phyloP scores from a whole-genome alignment of 192 early-diverging fungal species.

The Cetraspora pellucida region DNA sequence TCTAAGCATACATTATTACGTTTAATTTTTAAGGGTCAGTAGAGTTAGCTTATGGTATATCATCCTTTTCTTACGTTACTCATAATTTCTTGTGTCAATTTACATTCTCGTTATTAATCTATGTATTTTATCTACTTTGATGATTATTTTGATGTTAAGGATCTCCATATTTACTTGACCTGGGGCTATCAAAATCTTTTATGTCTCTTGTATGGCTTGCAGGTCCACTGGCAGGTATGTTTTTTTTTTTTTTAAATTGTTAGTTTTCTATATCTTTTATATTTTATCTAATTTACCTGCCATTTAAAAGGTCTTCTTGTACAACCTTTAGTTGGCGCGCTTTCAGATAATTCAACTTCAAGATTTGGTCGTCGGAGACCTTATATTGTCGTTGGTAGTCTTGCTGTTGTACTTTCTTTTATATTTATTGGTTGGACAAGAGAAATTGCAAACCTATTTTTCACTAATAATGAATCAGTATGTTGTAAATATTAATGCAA shows the following conservation, averaged over 20 bases:
- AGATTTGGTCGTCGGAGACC: conserved; percentile 80
- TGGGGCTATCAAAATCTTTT: conserved; percentile 79
- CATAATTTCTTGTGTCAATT: background rate
- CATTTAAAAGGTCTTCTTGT: conserved; percentile 61
- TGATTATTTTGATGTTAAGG: conserved; percentile 41
- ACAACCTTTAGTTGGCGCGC: conserved; percentile 82
- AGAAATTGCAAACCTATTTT: conserved; percentile 57
- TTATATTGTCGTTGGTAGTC: conserved; percentile 78
- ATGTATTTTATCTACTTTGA: background rate
- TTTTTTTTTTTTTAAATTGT: background rate
- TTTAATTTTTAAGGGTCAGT: conserved; percentile 61
- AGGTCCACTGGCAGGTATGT: conserved; percentile 75
- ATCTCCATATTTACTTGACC: conserved; percentile 81
- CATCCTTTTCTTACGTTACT: background rate
- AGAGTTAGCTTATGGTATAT: conserved; percentile 68
- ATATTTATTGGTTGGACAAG: conserved; percentile 76
- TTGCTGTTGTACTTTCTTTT: conserved; percentile 64
- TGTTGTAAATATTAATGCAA: background rate
- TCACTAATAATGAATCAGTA: conserved; percentile 35
- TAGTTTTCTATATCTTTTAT: background rate
- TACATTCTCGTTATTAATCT: background rate
- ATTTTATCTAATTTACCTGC: background rate
- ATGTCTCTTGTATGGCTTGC: conserved; percentile 95
- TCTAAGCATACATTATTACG: conserved; percentile 5
- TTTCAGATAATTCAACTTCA: conserved; percentile 79